phyloP scores from a whole-genome alignment of 345 rosid species.

The Salix suchowensis region DNA sequence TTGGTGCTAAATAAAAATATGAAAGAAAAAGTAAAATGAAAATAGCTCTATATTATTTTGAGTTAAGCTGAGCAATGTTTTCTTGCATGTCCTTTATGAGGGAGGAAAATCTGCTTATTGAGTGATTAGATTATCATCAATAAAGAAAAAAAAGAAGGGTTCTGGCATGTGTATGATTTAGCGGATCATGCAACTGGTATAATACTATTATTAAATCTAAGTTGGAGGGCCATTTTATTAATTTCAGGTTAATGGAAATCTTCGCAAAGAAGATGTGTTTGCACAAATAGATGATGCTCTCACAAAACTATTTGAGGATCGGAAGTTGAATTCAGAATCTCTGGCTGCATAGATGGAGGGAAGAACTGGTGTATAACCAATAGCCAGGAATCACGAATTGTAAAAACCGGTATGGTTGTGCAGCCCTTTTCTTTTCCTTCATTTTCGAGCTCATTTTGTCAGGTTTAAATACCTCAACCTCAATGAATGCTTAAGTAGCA shows the following conservation, averaged over 20 bases:
- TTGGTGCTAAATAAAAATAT: background rate
- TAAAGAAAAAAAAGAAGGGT: background rate
- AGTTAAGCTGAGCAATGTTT: background rate
- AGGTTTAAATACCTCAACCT: background rate
- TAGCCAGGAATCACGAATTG: background rate
- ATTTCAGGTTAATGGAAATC: conserved; percentile 60
- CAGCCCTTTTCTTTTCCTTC: background rate
- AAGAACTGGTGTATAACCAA: background rate
- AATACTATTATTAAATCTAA: background rate
- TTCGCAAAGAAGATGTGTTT: conserved; percentile 55
- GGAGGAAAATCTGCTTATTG: background rate
- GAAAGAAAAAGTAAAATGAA: background rate
- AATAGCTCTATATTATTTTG: background rate
- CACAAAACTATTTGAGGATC: conserved; percentile 38
- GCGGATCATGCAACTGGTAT: background rate
- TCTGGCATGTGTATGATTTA: background rate
- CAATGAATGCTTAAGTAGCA: background rate
- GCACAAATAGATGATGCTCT: conserved; percentile 45
- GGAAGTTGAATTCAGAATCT: conserved; percentile 35
- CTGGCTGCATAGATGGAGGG: conserved; percentile 26
- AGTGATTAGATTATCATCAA: background rate
- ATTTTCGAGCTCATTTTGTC: background rate
- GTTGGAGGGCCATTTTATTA: background rate
- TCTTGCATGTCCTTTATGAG: background rate
- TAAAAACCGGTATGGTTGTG: background rate